A percentile compares a stretch with the other conserved stretches of the same genome.
Conservation (phyloP, 2,329 filamentous ascomycete genomes). For the Fusarium sp. region DNA sequence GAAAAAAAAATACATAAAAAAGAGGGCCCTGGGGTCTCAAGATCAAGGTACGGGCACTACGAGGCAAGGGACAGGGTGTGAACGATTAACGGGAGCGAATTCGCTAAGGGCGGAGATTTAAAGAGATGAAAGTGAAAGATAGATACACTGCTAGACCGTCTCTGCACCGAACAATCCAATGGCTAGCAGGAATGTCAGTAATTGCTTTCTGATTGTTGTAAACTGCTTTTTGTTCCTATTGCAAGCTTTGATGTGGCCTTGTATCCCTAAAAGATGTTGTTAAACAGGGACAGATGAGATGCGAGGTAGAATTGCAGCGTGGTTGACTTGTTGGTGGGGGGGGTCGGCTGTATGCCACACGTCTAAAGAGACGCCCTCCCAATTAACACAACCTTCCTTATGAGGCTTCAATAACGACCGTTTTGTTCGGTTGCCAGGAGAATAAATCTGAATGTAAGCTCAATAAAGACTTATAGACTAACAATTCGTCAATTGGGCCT, state of each 20-base stretch:
- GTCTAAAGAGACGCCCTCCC: background rate
- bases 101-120: slow-evolving; percentile 34
- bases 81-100: slow-evolving; percentile 29
- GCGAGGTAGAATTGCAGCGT: background rate
- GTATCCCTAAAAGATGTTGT: background rate
- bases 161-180: slow-evolving; percentile 5
- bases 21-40: slow-evolving; percentile 31
- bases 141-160: background rate
- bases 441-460: background rate
- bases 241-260: background rate
- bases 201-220: background rate
- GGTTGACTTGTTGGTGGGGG: slow-evolving; percentile 19
- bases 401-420: background rate
- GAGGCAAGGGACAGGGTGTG: slow-evolving; percentile 21
- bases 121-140: slow-evolving; percentile 3
- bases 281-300: slow-evolving; percentile 22
- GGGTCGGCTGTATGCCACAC: background rate
- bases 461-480: background rate
- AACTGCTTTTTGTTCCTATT: background rate
- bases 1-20: slow-evolving; percentile 21
- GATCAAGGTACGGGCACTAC: background rate
- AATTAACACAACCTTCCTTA: slow-evolving; percentile 2
- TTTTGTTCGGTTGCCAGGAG: background rate
- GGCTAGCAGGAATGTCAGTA: background rate
- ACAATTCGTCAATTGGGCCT: background rate